These are phyloP conservation scores for Gypsophila paniculata DNA, from an alignment of 179 eudicot species.

Conservation along the genomic window DNA sequence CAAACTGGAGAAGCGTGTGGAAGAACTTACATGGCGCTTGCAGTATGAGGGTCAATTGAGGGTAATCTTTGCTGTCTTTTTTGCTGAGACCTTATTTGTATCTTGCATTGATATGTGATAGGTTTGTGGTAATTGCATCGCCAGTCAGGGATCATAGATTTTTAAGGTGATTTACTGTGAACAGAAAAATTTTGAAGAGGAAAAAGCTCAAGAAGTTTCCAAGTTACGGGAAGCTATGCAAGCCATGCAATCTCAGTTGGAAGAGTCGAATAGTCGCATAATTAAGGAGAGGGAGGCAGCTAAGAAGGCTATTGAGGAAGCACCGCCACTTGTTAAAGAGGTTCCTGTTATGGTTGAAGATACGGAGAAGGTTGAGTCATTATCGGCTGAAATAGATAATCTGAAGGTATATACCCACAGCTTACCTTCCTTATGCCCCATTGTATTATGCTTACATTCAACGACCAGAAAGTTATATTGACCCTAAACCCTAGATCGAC, in stretches of 20 bases:
- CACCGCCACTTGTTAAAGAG: conserved; percentile 87
- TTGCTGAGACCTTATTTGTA: not conserved
- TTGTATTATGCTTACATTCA: not conserved
- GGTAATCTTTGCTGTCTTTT: conserved; percentile 39
- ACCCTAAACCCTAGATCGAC: too few species aligned
- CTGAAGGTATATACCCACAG: conserved; percentile 48
- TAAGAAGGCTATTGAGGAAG: conserved; percentile 81
- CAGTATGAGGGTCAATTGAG: conserved; percentile 89
- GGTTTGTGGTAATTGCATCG: conserved; percentile 12
- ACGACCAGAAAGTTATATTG: not conserved
- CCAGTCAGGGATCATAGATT: not conserved
- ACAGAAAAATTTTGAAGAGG: conserved; percentile 91
- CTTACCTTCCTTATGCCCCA: not conserved
- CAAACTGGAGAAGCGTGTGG: conserved; percentile 97
- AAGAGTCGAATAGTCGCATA: conserved; percentile 64
- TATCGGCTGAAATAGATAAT: conserved; percentile 66
- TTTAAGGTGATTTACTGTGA: conserved; percentile 15
- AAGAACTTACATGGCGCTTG: conserved; percentile 98
- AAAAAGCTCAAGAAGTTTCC: conserved; percentile 76
- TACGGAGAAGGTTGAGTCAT: conserved; percentile 66
- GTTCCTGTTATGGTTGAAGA: conserved; percentile 88
- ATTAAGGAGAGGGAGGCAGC: conserved; percentile 77
- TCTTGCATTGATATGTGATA: not conserved
- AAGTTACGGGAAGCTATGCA: conserved; percentile 76
- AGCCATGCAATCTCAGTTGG: conserved; percentile 61